Evolutionary conservation across 257 asterid species (phyloP), one percentile per base, ranked within the genome.

Genomic region (Marsdenia floribunda): DNA sequence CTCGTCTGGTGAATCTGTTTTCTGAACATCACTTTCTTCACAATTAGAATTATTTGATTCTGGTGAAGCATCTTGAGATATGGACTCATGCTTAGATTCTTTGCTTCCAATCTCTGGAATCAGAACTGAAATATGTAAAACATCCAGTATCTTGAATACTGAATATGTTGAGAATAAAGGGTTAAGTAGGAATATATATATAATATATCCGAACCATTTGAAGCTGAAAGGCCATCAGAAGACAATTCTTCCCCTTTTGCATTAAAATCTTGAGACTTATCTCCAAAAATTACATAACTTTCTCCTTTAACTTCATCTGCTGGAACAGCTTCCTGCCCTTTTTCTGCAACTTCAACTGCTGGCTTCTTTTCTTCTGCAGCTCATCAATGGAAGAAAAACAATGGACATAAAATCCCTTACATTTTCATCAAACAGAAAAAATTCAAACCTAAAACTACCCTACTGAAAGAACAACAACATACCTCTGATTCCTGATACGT

Each of bases 401-500:
- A 19, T 11, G 19, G n/a, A 0, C 24, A 40, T 29, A 10, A 70
- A 54, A 46, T 40, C 59, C 44, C 67, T 22, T 0, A 6, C 55
- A 15, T 38, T 68, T 29, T 15, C 42, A 68, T 57, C 35, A 57
- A 38, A 54, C 38, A 61, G 22, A 73, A 59, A 42, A 42, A 42
- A 44, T 40, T 6, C 54, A 42, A 21, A 9, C 24, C 24, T 33
- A 10, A 18, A 16, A 33, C 3, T 37, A 6, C 33, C 42, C 21
- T 16, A 19, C 15, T 21, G 7, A 16, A 75, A 29, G 33, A 67
- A 26, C n/a, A 53, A 4, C 6, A 53, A 38, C 77, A 73, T 84
- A 88, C 97, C 96, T 85, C 79, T 77, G 52, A 85, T 79, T 74
- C 89, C 92, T 57, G 94, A 84, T 79, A 90, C 79, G 78, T 80